Evolutionary conservation across 2,329 filamentous ascomycete genomes (phyloP).

Genomic region (Arthrobotrys pseudoclavata): DNA sequence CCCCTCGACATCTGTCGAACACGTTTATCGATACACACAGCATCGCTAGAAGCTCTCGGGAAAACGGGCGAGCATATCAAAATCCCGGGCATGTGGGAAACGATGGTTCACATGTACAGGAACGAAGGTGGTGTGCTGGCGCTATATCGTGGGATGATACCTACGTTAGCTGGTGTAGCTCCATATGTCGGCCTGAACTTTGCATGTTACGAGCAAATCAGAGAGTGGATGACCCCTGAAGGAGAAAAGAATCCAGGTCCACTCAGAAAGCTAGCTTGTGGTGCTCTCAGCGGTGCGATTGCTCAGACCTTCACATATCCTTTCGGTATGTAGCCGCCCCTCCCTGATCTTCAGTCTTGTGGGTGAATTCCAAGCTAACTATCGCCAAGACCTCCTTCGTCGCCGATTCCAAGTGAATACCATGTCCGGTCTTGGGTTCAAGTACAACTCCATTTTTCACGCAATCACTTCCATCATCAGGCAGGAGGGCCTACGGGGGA

Average conservation of each 20-base stretch:
- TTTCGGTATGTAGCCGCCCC: conserved; percentile 75
- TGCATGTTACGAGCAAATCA: conserved; percentile 94
- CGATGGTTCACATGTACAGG: conserved; percentile 86
- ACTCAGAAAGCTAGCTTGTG: conserved; percentile 84
- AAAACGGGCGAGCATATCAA: conserved; percentile 71
- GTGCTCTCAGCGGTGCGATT: conserved; percentile 93
- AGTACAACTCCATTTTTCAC: conserved; percentile 88
- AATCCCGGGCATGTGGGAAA: conserved; percentile 92
- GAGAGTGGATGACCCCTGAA: conserved; percentile 85
- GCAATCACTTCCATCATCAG: conserved; percentile 84
- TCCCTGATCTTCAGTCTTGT: conserved; percentile 4
- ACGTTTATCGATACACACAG: conserved; percentile 93
- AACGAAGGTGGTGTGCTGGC: conserved; percentile 87
- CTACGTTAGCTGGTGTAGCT: conserved; percentile 93
- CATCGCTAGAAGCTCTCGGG: conserved; percentile 87
- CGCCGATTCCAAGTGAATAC: conserved; percentile 98
- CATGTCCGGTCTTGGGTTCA: conserved; percentile 97
- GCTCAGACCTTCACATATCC: conserved; percentile 99
- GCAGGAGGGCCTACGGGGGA: conserved; percentile 84
- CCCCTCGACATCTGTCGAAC: conserved; percentile 98
- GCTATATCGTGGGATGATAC: conserved; percentile 93
- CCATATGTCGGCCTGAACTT: conserved; percentile 96
- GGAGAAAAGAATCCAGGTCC: conserved; percentile 86
- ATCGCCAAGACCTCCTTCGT: conserved; percentile 75
- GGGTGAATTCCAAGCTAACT: conserved; percentile 23